Evolutionary conservation across 2,329 filamentous ascomycete genomes (phyloP), one percentile per base, ranked within the genome.

Genomic region (Bipolaris bicolor): DNA sequence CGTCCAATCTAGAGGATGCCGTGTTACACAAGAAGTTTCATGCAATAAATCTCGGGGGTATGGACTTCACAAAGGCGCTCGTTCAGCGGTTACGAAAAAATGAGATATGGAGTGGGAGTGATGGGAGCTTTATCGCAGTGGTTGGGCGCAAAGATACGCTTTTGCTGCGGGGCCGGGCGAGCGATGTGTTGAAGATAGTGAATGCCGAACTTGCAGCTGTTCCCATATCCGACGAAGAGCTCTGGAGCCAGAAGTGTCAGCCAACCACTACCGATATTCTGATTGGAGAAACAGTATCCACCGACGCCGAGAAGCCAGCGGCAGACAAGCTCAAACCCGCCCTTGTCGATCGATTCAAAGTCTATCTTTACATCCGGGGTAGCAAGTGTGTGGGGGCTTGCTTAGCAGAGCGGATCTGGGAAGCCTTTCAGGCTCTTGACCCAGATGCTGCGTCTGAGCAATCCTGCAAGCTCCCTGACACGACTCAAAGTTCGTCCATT

Each of bases 11-110:
- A 6, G 86, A 88, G 65, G 87, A 90, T 64, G 78, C 80, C n/a
- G 82, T 81, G 6, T 68, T 89, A 52, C 87, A 90, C 68, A 83
- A 83, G 62, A 86, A 85, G 61, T 89, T 86, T 63, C 87, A 89
- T 69, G 82, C 83, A 34, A 83, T 85, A 76, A 84, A 86, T 63
- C 77, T 82, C 2, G 82, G 83, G 22, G 87, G 87, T 1, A 82
- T 88, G 18, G 84, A 88, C 62, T 78, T 88, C 34, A 82, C 83
- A 16, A 86, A 84, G 70, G 79, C 81, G 16, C 85, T 87, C 64
- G 78, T 84, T 62, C 79, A 80, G 60, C 81, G 79, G 41, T 78
- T 83, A 59, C 80, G 78, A 50, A 80, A 78, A 60, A 81, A 80
- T 33, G 81, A 82, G 76, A 79, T 83, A 29, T 83, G 83, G 75